Evolutionary conservation across 495 filamentous ascomycete genomes (phyloP).

Genomic region (Lepidopterella palustris): DNA sequence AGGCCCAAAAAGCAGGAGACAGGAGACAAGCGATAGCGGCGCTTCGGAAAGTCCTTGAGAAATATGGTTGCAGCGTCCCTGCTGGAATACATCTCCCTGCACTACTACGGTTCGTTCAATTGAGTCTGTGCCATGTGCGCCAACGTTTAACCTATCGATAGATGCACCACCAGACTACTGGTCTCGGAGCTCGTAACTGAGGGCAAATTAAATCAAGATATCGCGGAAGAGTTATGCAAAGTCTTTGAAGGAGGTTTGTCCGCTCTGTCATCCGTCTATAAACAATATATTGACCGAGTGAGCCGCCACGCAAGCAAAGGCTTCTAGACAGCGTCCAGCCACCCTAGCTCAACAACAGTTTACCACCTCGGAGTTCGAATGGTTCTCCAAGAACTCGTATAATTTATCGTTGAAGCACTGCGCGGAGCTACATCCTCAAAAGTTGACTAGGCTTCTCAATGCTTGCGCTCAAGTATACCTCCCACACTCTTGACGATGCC

Average conservation of each 20-base stretch:
- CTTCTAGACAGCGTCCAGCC: conserved; percentile 28
- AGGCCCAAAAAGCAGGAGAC: conserved; percentile 62
- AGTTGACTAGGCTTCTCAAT: conserved; percentile 50
- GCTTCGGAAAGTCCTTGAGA: conserved; percentile 53
- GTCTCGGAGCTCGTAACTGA: conserved; percentile 43
- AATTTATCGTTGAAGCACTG: conserved; percentile 61
- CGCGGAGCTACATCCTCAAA: conserved; percentile 46
- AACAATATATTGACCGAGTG: neutral
- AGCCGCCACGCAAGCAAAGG: conserved; percentile 43
- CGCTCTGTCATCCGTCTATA: neutral
- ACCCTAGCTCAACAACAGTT: conserved; percentile 42
- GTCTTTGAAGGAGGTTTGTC: conserved; percentile 57
- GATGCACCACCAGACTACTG: conserved; percentile 54
- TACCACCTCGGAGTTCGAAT: conserved; percentile 59
- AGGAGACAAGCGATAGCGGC: conserved; percentile 50
- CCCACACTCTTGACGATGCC: neutral
- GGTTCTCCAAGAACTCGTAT: conserved; percentile 75
- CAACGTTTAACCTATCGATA: neutral
- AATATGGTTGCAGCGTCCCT: conserved; percentile 45
- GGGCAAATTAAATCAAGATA: neutral
- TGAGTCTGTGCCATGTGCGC: neutral
- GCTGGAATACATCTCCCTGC: conserved; percentile 59
- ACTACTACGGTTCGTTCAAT: conserved; percentile 47
- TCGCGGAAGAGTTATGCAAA: conserved; percentile 46
- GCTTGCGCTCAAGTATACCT: conserved; percentile 47